phyloP scores from a whole-genome alignment of 306 rosid genomes.

The Vigna radiata region DNA sequence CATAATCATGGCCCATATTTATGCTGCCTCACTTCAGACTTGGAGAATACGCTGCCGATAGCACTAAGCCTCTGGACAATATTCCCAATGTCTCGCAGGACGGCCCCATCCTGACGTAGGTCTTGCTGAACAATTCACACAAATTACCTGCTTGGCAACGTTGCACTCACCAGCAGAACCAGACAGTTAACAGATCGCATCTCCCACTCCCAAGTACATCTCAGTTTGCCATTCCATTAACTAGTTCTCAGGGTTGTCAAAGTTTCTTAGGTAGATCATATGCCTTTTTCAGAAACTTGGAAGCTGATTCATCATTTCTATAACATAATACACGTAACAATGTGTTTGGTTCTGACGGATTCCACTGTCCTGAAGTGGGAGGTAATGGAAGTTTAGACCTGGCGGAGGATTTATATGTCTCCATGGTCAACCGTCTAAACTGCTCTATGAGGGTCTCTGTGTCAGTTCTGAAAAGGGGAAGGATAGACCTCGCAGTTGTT shows the following conservation, averaged over 20 bases:
- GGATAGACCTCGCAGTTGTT: conserved; percentile 68
- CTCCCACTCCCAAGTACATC: conserved; percentile 30
- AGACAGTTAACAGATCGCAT: conserved; percentile 40
- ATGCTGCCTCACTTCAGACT: conserved; percentile 40
- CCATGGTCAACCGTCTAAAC: conserved; percentile 75
- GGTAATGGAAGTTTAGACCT: conserved; percentile 93
- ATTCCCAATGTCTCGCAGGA: conserved; percentile 39
- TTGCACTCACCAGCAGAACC: conserved; percentile 56
- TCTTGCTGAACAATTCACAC: conserved; percentile 42
- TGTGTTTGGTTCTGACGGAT: conserved; percentile 90
- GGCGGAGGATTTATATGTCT: conserved; percentile 79
- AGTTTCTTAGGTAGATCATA: conserved; percentile 94
- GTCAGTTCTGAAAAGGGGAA: conserved; percentile 85
- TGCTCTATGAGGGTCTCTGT: conserved; percentile 81
- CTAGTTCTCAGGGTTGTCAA: conserved; percentile 45
- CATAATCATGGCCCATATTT: conserved; percentile 40
- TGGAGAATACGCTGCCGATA: conserved; percentile 33
- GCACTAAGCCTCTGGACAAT: conserved; percentile 42
- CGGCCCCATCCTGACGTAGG: conserved; percentile 28
- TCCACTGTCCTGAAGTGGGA: conserved; percentile 96
- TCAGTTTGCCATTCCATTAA: conserved; percentile 39
- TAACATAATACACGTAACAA: conserved; percentile 87
- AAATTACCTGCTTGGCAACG: conserved; percentile 49
- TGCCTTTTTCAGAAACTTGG: conserved; percentile 87
- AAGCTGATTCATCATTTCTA: conserved; percentile 83